These are phyloP conservation scores for Mucor mucedo DNA, from an alignment of 371 early-diverging fungal genomes.

Conservation along the genomic window DNA sequence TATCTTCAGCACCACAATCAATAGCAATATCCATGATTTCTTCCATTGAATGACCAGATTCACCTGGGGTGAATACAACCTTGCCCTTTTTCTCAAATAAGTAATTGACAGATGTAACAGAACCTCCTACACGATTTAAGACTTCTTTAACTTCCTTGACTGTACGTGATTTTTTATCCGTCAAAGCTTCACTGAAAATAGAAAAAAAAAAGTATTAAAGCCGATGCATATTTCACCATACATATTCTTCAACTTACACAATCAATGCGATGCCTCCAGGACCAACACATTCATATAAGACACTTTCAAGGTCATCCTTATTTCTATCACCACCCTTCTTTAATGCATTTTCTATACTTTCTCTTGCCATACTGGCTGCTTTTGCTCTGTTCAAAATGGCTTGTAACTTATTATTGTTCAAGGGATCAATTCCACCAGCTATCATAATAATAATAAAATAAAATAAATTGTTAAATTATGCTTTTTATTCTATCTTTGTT, in stretches of 20 bases:
- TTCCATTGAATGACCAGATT: conserved; percentile 53
- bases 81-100: conserved; percentile 67
- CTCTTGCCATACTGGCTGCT: conserved; percentile 71
- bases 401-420: conserved; percentile 54
- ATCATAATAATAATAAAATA: no score
- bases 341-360: conserved; percentile 72
- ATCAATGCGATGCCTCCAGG: conserved; percentile 69
- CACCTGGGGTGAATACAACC: conserved; percentile 48
- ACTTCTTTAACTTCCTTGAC: conserved; percentile 69
- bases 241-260: no score
- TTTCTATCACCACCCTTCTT: conserved; percentile 55
- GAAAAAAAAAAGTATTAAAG: no score
- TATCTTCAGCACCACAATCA: conserved; percentile 68
- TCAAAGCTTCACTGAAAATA: conserved; percentile 60
- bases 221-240: background rate
- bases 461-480: background rate
- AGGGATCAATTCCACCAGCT: conserved; percentile 62
- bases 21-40: conserved; percentile 64
- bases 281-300: conserved; percentile 72
- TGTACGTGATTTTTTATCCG: conserved; percentile 70
- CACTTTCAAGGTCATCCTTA: conserved; percentile 51
- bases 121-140: conserved; percentile 62
- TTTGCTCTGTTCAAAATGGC: conserved; percentile 68
- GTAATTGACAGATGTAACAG: conserved; percentile 63
- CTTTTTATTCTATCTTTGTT: background rate